phyloP scores from a whole-genome alignment of 345 rosid species.

The Sonneratia caseolaris region DNA sequence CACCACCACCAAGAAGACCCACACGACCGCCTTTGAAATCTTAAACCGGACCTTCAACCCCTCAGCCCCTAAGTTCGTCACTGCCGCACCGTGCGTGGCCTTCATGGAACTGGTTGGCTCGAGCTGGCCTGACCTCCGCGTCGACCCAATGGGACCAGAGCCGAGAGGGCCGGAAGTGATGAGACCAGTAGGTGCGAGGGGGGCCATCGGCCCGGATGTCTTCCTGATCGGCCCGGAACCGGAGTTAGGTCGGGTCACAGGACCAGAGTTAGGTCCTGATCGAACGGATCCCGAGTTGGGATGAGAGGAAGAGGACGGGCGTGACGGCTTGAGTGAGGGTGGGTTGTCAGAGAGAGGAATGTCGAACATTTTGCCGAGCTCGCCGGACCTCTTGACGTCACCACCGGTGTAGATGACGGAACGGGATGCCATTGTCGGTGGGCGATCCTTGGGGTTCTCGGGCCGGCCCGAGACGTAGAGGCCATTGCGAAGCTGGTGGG shows the following conservation, averaged over 20 bases:
- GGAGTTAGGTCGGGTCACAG: slow-evolving; percentile 45
- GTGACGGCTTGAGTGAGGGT: slow-evolving; percentile 33
- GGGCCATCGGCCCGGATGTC: slow-evolving; percentile 59
- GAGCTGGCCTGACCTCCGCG: slow-evolving; percentile 67
- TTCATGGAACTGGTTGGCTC: slow-evolving; percentile 37
- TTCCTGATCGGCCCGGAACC: slow-evolving; percentile 59
- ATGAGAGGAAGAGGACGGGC: slow-evolving; percentile 60
- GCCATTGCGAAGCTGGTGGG: slow-evolving; percentile 88
- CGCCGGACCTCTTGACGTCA: slow-evolving; percentile 87
- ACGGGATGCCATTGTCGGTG: slow-evolving; percentile 68
- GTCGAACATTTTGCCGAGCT: slow-evolving; percentile 90
- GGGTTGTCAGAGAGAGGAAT: slow-evolving; percentile 38
- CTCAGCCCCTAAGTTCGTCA: slow-evolving; percentile 51
- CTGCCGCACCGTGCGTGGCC: slow-evolving; percentile 63
- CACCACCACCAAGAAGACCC: slow-evolving; percentile 58
- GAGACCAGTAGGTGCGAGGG: slow-evolving; percentile 80
- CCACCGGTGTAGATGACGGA: slow-evolving; percentile 90
- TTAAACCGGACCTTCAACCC: slow-evolving; percentile 57
- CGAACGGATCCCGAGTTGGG: slow-evolving; percentile 75
- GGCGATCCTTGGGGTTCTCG: slow-evolving; percentile 59
- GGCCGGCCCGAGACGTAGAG: slow-evolving; percentile 72
- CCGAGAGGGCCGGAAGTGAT: slow-evolving; percentile 76
- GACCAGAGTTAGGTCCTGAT: slow-evolving; percentile 70
- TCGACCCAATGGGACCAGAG: slow-evolving; percentile 49
- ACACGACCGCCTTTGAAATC: slow-evolving; percentile 60